Conservation (phyloP, 805 yeast species). For the Metschnikowia hibisci region DNA sequence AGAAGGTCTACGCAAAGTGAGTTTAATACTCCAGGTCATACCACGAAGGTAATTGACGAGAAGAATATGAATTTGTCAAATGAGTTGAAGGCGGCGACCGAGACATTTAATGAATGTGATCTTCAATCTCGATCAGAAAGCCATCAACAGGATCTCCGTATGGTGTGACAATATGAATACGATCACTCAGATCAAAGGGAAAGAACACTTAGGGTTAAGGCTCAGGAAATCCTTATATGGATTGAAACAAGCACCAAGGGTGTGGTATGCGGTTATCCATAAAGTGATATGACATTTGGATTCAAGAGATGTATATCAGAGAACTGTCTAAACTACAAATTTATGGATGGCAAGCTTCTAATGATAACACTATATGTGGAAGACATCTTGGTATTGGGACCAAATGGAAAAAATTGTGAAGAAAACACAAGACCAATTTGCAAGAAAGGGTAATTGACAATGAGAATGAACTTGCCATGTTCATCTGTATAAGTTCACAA, state of each 20-base stretch:
- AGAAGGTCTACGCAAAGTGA: no score
- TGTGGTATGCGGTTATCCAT: slow-evolving; percentile 1
- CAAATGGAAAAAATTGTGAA: not conserved
- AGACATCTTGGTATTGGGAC: not conserved
- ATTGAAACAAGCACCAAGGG: slow-evolving; percentile 1
- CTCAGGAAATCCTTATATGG: slow-evolving; percentile 1
- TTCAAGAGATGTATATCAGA: not conserved
- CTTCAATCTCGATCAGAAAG: no score
- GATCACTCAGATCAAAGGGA: no score
- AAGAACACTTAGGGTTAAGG: not conserved
- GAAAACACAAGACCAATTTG: not conserved
- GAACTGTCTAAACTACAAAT: not conserved
- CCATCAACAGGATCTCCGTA: no score
- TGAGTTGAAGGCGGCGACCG: no score
- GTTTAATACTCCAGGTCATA: no score
- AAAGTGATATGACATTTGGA: not conserved
- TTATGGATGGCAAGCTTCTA: not conserved
- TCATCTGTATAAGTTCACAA: no score
- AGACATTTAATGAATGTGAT: no score
- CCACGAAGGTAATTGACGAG: no score
- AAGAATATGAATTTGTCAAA: no score
- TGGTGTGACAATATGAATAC: no score
- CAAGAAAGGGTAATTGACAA: not conserved
- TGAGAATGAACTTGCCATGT: not conserved
- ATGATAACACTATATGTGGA: slow-evolving; percentile 1